These are phyloP conservation scores for Colletotrichum shisoi DNA, from an alignment of 2,329 filamentous ascomycete genomes.

Conservation along the genomic window DNA sequence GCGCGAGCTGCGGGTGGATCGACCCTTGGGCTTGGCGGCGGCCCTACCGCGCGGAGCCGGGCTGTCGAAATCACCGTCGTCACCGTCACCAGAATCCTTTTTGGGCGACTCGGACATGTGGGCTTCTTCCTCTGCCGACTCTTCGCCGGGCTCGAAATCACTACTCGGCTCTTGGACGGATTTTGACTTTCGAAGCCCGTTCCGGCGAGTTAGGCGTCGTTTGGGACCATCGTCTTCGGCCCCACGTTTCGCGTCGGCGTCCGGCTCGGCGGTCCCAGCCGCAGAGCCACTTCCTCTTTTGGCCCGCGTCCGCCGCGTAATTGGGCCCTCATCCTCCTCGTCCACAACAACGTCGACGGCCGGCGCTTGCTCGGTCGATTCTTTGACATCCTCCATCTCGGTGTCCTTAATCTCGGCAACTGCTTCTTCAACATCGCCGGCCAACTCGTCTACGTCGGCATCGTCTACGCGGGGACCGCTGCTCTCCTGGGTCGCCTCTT, in stretches of 20 bases:
- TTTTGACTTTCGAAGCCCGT: constrained; percentile 54
- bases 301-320: constrained; percentile 57
- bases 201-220: constrained; percentile 59
- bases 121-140: constrained; percentile 64
- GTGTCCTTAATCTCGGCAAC: constrained; percentile 43
- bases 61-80: constrained; percentile 57
- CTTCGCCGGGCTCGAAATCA: constrained; percentile 68
- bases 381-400: constrained; percentile 43
- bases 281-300: constrained; percentile 46
- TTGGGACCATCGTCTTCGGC: constrained; percentile 47
- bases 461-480: constrained; percentile 50
- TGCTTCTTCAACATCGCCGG: constrained; percentile 45
- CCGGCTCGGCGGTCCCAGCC: constrained; percentile 44
- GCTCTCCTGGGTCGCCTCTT: constrained; percentile 64
- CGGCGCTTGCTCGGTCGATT: constrained; percentile 47
- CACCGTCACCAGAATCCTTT: constrained; percentile 50
- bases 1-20: constrained; percentile 58
- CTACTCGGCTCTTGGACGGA: constrained; percentile 64
- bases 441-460: constrained; percentile 51
- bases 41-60: constrained; percentile 60
- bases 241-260: constrained; percentile 42
- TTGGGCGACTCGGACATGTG: constrained; percentile 51
- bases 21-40: constrained; percentile 50
- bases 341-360: constrained; percentile 45
- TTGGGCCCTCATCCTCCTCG: constrained; percentile 59